A percentile compares a stretch with the other conserved stretches of the same genome.
Evolutionary conservation across 306 rosid species (phyloP).

Genomic region (Cicer judaicum): DNA sequence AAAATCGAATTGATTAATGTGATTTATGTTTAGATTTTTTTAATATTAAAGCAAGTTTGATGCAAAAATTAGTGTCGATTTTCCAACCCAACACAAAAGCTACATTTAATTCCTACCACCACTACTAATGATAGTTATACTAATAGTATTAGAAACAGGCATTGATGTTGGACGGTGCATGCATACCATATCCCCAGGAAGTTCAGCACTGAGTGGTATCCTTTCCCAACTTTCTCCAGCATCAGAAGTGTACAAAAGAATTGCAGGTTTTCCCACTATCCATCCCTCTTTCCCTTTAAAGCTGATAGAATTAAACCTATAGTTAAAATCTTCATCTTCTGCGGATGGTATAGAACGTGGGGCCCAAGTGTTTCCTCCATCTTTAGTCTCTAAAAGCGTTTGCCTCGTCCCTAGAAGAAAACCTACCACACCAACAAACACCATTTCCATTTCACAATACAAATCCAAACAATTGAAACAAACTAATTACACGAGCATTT

Average conservation of each 20-base stretch:
- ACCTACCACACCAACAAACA: constrained; percentile 52
- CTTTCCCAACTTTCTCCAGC: constrained; percentile 92
- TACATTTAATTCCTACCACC: neutral
- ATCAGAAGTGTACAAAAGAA: constrained; percentile 83
- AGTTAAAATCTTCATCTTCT: constrained; percentile 95
- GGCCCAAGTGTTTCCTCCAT: constrained; percentile 87
- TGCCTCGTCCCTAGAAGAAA: constrained; percentile 91
- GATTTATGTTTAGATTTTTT: neutral
- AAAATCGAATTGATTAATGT: neutral
- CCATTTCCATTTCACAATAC: neutral
- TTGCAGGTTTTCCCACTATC: constrained; percentile 94
- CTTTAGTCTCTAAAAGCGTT: constrained; percentile 89
- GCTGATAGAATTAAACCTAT: constrained; percentile 88
- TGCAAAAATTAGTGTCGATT: constrained; percentile 2
- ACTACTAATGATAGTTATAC: neutral
- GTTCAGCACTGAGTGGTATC: constrained; percentile 85
- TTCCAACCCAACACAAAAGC: neutral
- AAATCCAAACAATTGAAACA: neutral
- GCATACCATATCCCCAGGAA: constrained; percentile 93
- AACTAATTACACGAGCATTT: neutral
- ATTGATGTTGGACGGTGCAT: neutral
- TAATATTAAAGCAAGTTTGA: neutral
- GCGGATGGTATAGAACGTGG: constrained; percentile 94
- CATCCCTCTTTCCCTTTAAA: constrained; percentile 95
- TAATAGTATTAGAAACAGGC: neutral